Base-by-base conservation (phyloP, 164 flowering plant species). In the Tetrastigma voinierianum region DNA sequence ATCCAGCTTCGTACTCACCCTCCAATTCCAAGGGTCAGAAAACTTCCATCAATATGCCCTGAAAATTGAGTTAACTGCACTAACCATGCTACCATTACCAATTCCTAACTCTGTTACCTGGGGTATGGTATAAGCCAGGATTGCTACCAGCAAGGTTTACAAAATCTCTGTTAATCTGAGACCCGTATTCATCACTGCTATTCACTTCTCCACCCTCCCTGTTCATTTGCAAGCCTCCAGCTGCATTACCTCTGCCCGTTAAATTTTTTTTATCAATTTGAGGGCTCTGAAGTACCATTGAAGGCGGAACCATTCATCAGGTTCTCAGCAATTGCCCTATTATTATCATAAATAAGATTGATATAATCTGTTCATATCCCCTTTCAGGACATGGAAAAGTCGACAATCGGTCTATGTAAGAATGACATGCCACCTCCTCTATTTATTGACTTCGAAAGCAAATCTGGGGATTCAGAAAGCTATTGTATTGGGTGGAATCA, bases 1-100 rank as follows among this genome's bases (percentile, higher is more conserved):
- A 44, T 44, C 51, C 44, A 20, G 51, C 45, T 10, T 62, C 74
- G 51, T 14, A 24, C 24, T 21, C 45, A 67, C 63, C n/a, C 57
- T 55, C 74, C 72, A 48, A 43, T 23, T 25, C 55, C 64, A 60
- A 53, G 67, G 52, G 44, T 61, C 49, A 68, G 25, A 61, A 58
- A 66, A 45, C 21, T 66, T 16, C 68, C 61, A 55, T 57, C 68
- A 44, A 55, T 19, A 12, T 49, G 21, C 40, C 21, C 60, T 44
- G 19, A 51, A 55, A 9, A 57, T 5, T 14, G 18, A 62, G 9
- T 44, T 20, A 57, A n/a, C 47, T 51, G 56, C 46, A 17, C 21
- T 49, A 56, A 46, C 67, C 44, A 2, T 59, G 64, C 19, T 15
- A 51, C 61, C 54, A 21, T 43, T 49, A 44, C 19, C 43, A 60